Base-by-base conservation (phyloP, 2,329 filamentous ascomycete species). In the Pseudogymnoascus sp. region DNA sequence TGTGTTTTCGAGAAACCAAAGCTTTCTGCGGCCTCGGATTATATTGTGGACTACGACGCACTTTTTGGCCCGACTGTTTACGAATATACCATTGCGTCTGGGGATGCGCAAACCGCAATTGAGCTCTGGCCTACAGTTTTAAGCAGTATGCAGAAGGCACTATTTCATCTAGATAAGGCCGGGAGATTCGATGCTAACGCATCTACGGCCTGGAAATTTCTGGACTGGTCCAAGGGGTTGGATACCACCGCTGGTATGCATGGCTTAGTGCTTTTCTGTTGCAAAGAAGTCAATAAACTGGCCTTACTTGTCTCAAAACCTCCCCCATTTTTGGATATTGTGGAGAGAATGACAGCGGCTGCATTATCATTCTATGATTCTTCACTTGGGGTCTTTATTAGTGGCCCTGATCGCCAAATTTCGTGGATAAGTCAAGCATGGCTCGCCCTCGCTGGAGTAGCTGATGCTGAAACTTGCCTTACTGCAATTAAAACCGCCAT, bases 11-110 rank as follows among this genome's bases (percentile, higher is more conserved):
- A 75, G 64, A 70, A 72, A 50, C 72, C 72, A 9, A 68, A 64
- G 19, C 66, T 75, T 4, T 63, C 67, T 4, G 65, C 72, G 0
- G 71, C 72, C 0, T 67, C 71, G 2, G 74, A 75, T 53, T 76
- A 75, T 62, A 75, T 76, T 31, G 70, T 75, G 10, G 74, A 76
- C 64, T 76, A 75, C 64, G 73, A 76, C 56, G 72, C 72, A 1
- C 68, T 76, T 13, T 75, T 75, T 61, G 71, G 69, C 7, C 66
- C 68, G 35, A 72, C 70, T 4, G 69, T 74, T 7, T 69, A 72
- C 9, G 74, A 76, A 64, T 75, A 75, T 61, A 68, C 71, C 3
- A 64, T 68, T 11, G 71, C 70, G 7, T 74, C 73, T 1, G 70
- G 71, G 4, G 74, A 76, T 46, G 42, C 66, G 7, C 65, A 69